A percentile compares a stretch with the other conserved stretches of the same genome.
These are phyloP conservation scores for Neoboletus magnificus DNA, from an alignment of 768 basidiomycete species.

Conservation along the genomic window DNA sequence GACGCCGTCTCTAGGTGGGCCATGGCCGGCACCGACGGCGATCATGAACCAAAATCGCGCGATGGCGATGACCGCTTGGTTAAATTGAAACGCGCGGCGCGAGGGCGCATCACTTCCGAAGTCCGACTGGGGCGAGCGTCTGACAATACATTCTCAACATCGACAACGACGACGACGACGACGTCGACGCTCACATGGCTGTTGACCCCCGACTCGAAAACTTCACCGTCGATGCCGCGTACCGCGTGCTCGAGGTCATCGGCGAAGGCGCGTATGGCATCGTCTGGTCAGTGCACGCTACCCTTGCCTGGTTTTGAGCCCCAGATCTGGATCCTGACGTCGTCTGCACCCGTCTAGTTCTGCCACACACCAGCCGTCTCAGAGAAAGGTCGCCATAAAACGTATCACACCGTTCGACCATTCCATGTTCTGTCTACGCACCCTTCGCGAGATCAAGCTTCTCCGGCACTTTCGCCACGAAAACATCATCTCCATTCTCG, in stretches of 20 bases:
- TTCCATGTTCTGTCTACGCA: conserved; percentile 84
- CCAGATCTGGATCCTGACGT: conserved; percentile 2
- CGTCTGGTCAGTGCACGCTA: conserved; percentile 53
- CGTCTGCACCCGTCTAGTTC: conserved; percentile 40
- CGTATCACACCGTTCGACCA: conserved; percentile 95
- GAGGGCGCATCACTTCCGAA: conserved; percentile 14
- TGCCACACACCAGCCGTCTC: conserved; percentile 73
- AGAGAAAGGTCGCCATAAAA: conserved; percentile 91
- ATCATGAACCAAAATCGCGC: neutral
- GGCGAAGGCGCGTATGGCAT: conserved; percentile 96
- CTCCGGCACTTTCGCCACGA: conserved; percentile 83
- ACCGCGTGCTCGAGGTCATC: conserved; percentile 78
- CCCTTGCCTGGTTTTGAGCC: neutral
- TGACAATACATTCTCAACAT: conserved; percentile 1
- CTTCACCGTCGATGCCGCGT: conserved; percentile 53
- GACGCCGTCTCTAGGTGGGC: neutral
- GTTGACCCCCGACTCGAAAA: conserved; percentile 35
- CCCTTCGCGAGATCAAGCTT: conserved; percentile 88
- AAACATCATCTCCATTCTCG: conserved; percentile 93
- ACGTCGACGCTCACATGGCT: conserved; percentile 16
- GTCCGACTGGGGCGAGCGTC: conserved; percentile 13
- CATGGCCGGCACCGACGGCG: neutral
- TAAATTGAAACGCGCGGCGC: neutral
- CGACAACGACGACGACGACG: conserved; percentile 8
- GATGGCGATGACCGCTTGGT: neutral